Evolutionary conservation across 345 rosid species (phyloP).

Genomic region (Sonneratia caseolaris): DNA sequence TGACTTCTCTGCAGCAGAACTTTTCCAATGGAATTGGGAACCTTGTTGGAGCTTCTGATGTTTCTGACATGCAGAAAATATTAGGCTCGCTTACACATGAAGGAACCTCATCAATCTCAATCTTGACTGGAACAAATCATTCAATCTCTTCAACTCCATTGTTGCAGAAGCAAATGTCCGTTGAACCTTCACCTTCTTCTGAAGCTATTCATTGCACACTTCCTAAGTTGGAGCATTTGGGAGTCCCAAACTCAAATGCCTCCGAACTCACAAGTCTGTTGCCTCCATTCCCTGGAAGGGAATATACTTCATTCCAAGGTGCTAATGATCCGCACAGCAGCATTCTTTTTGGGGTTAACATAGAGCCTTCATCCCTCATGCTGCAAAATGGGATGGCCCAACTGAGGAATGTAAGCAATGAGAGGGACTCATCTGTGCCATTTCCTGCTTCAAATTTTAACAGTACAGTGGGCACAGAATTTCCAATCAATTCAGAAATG

Average conservation of each 20-base stretch:
- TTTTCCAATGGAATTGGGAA: slow-evolving; percentile 27
- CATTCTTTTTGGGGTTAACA: slow-evolving; percentile 38
- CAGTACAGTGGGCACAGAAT: slow-evolving; percentile 23
- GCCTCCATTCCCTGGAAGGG: slow-evolving; percentile 39
- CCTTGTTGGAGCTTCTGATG: slow-evolving; percentile 16
- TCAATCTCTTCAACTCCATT: slow-evolving; percentile 18
- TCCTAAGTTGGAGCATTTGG: slow-evolving; percentile 31
- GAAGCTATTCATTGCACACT: slow-evolving; percentile 20
- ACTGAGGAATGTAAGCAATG: slow-evolving; percentile 25
- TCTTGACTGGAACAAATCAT: slow-evolving; percentile 16
- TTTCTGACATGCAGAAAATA: slow-evolving; percentile 23
- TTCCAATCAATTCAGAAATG: slow-evolving; percentile 32
- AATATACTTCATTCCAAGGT: slow-evolving; percentile 27
- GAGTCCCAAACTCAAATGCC: slow-evolving; percentile 18
- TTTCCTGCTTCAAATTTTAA: slow-evolving; percentile 25
- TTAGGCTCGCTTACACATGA: slow-evolving; percentile 28
- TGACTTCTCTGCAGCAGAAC: slow-evolving; percentile 10
- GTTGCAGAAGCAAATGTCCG: slow-evolving; percentile 19
- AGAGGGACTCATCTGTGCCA: slow-evolving; percentile 26
- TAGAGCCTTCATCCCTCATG: slow-evolving; percentile 33
- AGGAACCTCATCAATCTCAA: slow-evolving; percentile 24
- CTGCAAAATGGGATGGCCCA: slow-evolving; percentile 32
- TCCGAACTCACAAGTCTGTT: slow-evolving; percentile 28
- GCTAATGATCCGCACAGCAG: slow-evolving; percentile 33
- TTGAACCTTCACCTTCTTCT: slow-evolving; percentile 18